Evolutionary conservation across 129 eudicot species (phyloP), one percentile per base, ranked within the genome.

Genomic region (Escallonia herrerae): DNA sequence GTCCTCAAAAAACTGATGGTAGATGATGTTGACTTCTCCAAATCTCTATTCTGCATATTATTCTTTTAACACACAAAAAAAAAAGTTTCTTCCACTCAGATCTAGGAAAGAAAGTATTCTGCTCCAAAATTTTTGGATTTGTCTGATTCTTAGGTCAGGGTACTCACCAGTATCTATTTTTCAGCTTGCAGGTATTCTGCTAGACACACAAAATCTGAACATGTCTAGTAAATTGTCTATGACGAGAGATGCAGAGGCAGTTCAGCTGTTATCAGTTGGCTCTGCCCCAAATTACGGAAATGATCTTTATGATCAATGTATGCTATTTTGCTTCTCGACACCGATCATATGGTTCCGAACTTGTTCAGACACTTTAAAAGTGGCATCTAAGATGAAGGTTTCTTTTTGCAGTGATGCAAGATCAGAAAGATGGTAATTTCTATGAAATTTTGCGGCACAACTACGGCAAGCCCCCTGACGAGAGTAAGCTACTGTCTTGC

Each of bases 171-270:
- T 56, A 59, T 60, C 40, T 63, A 41, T 52, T 64, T 33, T 73
- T 72, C 85, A 89, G 96, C 85, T 89, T 70, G 90, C 93, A 6
- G 96, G 96, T 41, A 80, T 89, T 47, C 56, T 89, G 47, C 60
- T 85, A 58, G 96, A 89, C 86, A 89, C 96, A 3, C 83, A 89
- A 71, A 89, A 89, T 70, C 56, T 89, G 72, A 78, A 64, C 53
- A 40, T 51, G n/a, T 73, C 80, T 47, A 62, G 72, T 37, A 81
- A 74, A 59, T 38, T 49, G 64, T 79, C 87, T 47, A 80, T 79
- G 61, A 85, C 93, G 8, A 80, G 85, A 80, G 96, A 89, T 72
- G 82, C 86, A 0, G 96, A 89, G 78, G 96, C 96, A 48, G 86
- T 87, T 65, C 96, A 87, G 54, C 74, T 89, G 68, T 89, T 89